Conservation (phyloP, 1,284 basidiomycete genomes). For the Leccinum subspadiceum region DNA sequence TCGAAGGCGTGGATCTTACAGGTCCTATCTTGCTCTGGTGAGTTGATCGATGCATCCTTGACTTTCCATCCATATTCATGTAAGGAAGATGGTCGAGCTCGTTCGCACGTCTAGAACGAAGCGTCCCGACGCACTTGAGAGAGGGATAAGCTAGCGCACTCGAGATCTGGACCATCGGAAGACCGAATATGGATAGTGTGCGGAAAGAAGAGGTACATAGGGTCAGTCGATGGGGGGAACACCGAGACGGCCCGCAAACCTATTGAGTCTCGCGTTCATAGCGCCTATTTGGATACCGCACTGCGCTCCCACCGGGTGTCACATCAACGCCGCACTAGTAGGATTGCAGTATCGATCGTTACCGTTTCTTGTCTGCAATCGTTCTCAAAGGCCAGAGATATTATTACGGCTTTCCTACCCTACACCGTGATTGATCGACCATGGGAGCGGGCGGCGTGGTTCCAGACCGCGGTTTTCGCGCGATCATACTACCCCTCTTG, state of each 20-base stretch:
- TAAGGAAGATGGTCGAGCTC: conserved; percentile 1
- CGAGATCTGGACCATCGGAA: neutral
- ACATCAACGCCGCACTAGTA: conserved; percentile 1
- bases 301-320: conserved; percentile 5
- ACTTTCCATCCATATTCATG: neutral
- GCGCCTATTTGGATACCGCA: conserved; percentile 3
- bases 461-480: neutral
- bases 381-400: neutral
- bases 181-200: neutral
- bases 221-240: neutral
- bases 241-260: neutral
- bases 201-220: neutral
- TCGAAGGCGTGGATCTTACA: conserved; percentile 17
- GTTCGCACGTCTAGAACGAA: neutral
- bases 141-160: neutral
- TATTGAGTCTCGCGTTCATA: conserved; percentile 13
- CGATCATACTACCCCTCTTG: conserved; percentile 5
- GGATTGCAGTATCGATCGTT: conserved; percentile 4
- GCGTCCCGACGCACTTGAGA: neutral
- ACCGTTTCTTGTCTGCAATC: neutral
- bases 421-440: neutral
- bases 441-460: neutral
- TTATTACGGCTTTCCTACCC: conserved; percentile 1
- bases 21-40: conserved; percentile 4
- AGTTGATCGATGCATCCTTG: conserved; percentile 4